Conservation (phyloP, 1,284 basidiomycete genomes). For the Leccinum insolens region DNA sequence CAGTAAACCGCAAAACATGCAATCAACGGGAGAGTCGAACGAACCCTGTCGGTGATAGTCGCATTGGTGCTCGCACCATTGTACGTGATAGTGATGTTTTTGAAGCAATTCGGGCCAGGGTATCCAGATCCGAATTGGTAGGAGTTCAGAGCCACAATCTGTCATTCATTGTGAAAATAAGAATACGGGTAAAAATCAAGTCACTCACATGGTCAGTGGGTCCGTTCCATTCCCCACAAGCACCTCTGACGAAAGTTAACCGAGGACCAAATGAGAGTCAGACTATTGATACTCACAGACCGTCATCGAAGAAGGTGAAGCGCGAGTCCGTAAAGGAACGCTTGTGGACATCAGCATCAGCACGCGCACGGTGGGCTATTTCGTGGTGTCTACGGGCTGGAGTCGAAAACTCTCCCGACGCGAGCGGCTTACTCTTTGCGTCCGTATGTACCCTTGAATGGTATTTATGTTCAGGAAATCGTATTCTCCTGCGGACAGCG, state of each 20-base stretch:
- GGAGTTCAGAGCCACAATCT: conserved; percentile 49
- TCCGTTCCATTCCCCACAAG: conserved; percentile 53
- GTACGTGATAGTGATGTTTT: conserved; percentile 63
- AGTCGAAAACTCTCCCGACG: not conserved
- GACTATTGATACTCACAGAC: conserved; percentile 45
- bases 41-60: conserved; percentile 67
- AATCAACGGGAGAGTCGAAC: conserved; percentile 5
- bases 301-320: conserved; percentile 58
- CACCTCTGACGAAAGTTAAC: conserved; percentile 41
- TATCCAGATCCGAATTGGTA: conserved; percentile 60
- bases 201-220: conserved; percentile 53
- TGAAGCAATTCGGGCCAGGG: conserved; percentile 63
- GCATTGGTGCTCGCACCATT: conserved; percentile 62
- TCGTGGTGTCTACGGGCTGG: conserved; percentile 20
- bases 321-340: conserved; percentile 37
- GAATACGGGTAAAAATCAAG: not conserved
- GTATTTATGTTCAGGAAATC: conserved; percentile 19
- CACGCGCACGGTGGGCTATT: conserved; percentile 44
- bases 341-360: conserved; percentile 40
- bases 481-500: conserved; percentile 26
- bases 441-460: conserved; percentile 23
- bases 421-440: conserved; percentile 21
- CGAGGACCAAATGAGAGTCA: not conserved
- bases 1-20: conserved; percentile 4
- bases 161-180: conserved; percentile 8